A percentile compares a stretch with the other conserved stretches of the same genome.
Conservation (phyloP, 352 stramenopile species). For the Phytophthora tentaculata region DNA sequence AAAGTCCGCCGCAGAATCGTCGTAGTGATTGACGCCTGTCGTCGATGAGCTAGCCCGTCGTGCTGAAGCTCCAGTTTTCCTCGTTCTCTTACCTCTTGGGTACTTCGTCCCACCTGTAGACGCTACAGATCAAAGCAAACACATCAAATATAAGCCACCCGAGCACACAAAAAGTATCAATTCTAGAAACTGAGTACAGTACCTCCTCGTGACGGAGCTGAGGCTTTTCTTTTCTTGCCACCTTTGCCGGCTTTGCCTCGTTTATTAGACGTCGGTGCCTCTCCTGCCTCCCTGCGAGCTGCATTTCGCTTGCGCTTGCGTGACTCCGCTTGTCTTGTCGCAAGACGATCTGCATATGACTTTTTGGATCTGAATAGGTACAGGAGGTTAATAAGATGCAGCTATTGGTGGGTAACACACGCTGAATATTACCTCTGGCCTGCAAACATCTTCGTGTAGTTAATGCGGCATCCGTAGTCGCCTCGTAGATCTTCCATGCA, state of each 20-base stretch:
- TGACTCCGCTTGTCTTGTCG: constrained; percentile 43
- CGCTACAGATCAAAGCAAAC: constrained; percentile 12
- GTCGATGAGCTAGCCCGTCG: constrained; percentile 46
- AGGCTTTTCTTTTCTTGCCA: constrained; percentile 37
- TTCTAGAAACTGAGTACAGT: constrained; percentile 1
- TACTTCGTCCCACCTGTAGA: constrained; percentile 23
- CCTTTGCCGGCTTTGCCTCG: constrained; percentile 26
- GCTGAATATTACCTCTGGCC: constrained; percentile 53
- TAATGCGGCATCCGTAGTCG: constrained; percentile 68
- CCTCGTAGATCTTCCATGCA: constrained; percentile 60
- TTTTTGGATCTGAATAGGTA: constrained; percentile 36
- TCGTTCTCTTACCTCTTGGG: constrained; percentile 36
- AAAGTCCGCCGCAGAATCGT: constrained; percentile 52
- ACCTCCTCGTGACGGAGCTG: constrained; percentile 37
- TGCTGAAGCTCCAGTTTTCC: constrained; percentile 20
- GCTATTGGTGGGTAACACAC: neutral
- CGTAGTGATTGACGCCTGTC: constrained; percentile 62
- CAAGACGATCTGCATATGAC: constrained; percentile 62
- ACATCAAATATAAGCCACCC: constrained; percentile 1
- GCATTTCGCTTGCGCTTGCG: constrained; percentile 56
- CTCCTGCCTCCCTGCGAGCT: constrained; percentile 18
- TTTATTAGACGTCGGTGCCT: neutral
- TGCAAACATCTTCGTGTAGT: constrained; percentile 77
- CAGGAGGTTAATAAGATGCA: neutral
- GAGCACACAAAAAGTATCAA: constrained; percentile 1